Evolutionary conservation across 495 filamentous ascomycete species (phyloP), one percentile per base, ranked within the genome.

Genomic region (Penicillium arizonense): DNA sequence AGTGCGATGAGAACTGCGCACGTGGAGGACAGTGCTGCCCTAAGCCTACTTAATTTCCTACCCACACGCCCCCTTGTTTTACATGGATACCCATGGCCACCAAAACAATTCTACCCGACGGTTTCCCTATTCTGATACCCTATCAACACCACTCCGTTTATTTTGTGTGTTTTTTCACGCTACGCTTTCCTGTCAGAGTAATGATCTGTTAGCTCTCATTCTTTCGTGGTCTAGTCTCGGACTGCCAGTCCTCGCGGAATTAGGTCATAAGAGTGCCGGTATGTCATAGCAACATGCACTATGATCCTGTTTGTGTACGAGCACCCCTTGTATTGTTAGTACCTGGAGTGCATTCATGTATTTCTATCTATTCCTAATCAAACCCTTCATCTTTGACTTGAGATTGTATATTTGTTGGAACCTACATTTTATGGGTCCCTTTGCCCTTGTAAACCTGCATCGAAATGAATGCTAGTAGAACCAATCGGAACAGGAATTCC

Each of bases 1-100:
- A 92, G 44, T 97, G 93, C 46, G 87, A 90, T 6, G 90, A 95
- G 53, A 82, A 89, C 49, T 97, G 92, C 60, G 80, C 76, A 13
- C 80, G 75, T 0, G 82, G 79, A 47, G 84, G 74, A 48, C 76
- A 89, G 46, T 98, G 93, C 70, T 97, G 91, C 59, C 72, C 78
- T 23, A 73, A 71, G 34, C 60, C 65, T n/a, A 52, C 65, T 23
- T 69, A 42, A 62, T 46, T 30, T 12, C 3, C 14, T 20, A 14
- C 32, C 43, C n/a, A 24, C 21, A 56, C 32, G 14, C 7, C 38
- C 42, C 39, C 34, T 30, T 33, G 44, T 44, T 34, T 47, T 50
- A 41, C 45, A 41, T 14, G 24, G 38, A 33, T 43, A 35, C 18
- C 36, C 18, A 36, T 18, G 37, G 35, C 16, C 36, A 30, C 34